phyloP scores from a whole-genome alignment of 352 stramenopile species.

The Globisporangium parvum region DNA sequence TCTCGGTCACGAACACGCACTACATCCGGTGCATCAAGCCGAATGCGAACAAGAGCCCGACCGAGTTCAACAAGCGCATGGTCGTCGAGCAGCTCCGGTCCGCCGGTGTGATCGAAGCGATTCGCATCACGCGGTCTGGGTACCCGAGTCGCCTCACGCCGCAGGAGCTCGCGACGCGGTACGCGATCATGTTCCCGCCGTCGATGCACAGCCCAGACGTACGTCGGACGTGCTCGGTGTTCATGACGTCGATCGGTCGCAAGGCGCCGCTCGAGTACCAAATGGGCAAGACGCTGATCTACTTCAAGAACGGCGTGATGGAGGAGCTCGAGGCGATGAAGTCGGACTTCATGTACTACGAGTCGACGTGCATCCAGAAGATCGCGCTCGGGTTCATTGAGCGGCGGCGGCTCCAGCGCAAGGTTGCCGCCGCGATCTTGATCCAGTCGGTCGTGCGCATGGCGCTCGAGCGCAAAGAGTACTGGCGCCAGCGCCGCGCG shows the following conservation, averaged over 20 bases:
- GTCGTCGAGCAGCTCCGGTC: conserved; percentile 89
- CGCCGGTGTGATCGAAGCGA: conserved; percentile 89
- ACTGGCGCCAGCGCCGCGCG: conserved; percentile 51
- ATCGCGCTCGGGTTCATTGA: conserved; percentile 78
- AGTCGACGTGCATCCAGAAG: conserved; percentile 84
- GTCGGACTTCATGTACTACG: conserved; percentile 88
- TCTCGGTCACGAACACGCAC: conserved; percentile 76
- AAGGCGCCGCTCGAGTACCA: conserved; percentile 85
- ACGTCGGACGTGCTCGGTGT: conserved; percentile 65
- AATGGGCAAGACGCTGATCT: conserved; percentile 93
- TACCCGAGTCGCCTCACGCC: conserved; percentile 91
- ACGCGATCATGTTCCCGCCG: conserved; percentile 86
- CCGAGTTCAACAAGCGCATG: conserved; percentile 88
- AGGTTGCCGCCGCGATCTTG: conserved; percentile 62
- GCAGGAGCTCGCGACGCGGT: conserved; percentile 71
- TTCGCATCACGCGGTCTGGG: conserved; percentile 87
- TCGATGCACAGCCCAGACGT: conserved; percentile 82
- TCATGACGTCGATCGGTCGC: conserved; percentile 79
- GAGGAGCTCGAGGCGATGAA: conserved; percentile 93
- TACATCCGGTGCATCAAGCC: conserved; percentile 89
- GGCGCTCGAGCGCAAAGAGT: conserved; percentile 70
- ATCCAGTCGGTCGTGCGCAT: conserved; percentile 81
- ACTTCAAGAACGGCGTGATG: conserved; percentile 94
- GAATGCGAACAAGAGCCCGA: conserved; percentile 83
- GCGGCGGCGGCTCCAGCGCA: conserved; percentile 54